A percentile compares a stretch with the other conserved stretches of the same genome.
Evolutionary conservation across 176 grass and related monocot genomes (phyloP).

Genomic region (Areca catechu): DNA sequence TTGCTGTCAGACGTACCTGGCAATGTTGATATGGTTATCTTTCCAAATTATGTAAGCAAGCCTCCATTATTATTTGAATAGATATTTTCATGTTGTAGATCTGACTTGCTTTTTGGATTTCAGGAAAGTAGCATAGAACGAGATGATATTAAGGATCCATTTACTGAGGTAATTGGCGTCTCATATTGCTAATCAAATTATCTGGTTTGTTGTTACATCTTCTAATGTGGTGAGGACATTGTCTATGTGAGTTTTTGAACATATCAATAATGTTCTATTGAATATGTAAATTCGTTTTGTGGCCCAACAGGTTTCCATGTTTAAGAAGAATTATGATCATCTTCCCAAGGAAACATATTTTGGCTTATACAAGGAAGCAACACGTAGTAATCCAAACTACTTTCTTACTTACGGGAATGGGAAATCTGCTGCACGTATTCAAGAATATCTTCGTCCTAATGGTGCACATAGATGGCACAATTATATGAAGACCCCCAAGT

Average conservation of each 20-base stretch:
- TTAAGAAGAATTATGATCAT: slow-evolving; percentile 99
- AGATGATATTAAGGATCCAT: slow-evolving; percentile 95
- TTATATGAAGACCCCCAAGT: slow-evolving; percentile 97
- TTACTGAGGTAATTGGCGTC: slow-evolving; percentile 60
- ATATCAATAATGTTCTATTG: too few relatives aligned
- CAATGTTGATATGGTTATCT: slow-evolving; percentile 99
- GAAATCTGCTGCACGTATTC: slow-evolving; percentile 90
- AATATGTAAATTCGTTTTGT: too few relatives aligned
- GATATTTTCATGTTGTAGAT: slow-evolving; percentile 25
- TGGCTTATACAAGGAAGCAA: slow-evolving; percentile 98
- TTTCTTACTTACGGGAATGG: slow-evolving; percentile 97
- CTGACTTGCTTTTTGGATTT: slow-evolving; percentile 10
- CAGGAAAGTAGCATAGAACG: slow-evolving; percentile 97
- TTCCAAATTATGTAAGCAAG: slow-evolving; percentile 93
- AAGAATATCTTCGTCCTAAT: slow-evolving; percentile 86
- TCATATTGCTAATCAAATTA: too few relatives aligned
- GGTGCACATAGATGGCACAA: slow-evolving; percentile 99
- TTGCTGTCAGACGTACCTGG: slow-evolving; percentile 92
- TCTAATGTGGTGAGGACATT: too few relatives aligned
- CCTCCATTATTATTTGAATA: slow-evolving; percentile 10
- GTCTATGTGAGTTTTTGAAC: too few relatives aligned
- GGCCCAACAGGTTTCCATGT: slow-evolving; percentile 73
- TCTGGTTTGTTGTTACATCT: too few relatives aligned
- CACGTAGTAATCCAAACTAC: slow-evolving; percentile 94
- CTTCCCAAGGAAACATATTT: slow-evolving; percentile 99